Evolutionary conservation across 176 grass and related monocot species (phyloP).

Genomic region (Avena sativa): DNA sequence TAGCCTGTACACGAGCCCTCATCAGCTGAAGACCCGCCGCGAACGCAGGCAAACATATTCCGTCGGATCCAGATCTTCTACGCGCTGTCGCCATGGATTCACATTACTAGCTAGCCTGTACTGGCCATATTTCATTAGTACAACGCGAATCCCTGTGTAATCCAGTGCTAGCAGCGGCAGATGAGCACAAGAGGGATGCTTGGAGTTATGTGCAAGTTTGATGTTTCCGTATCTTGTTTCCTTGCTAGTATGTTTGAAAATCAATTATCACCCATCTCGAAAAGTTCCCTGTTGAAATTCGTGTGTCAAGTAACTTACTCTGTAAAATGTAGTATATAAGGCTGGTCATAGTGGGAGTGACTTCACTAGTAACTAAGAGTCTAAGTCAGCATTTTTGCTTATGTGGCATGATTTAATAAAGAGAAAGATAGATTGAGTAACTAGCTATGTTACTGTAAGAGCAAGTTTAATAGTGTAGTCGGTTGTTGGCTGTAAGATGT

Average conservation of each 20-base stretch:
- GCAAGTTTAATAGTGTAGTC: no score
- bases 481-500: no score
- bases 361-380: no score
- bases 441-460: no score
- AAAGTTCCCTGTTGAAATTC: background rate
- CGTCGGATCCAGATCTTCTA: slow-evolving; percentile 53
- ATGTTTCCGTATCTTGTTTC: slow-evolving; percentile 4
- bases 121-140: slow-evolving; percentile 24
- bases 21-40: slow-evolving; percentile 62
- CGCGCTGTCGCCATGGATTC: slow-evolving; percentile 10
- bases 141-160: slow-evolving; percentile 20
- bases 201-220: slow-evolving; percentile 23
- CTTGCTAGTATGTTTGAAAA: background rate
- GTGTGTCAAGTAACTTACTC: background rate
- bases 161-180: slow-evolving; percentile 15
- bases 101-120: no score
- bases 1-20: slow-evolving; percentile 28
- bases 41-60: slow-evolving; percentile 53
- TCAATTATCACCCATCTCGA: background rate
- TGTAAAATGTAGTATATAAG: no score
- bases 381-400: no score
- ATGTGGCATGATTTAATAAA: no score
- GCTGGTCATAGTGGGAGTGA: no score
- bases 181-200: slow-evolving; percentile 6
- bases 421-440: no score